Evolutionary conservation across 108 stramenopile species (phyloP), one percentile per base, ranked within the genome.

Genomic region (Conticribra guillardii): DNA sequence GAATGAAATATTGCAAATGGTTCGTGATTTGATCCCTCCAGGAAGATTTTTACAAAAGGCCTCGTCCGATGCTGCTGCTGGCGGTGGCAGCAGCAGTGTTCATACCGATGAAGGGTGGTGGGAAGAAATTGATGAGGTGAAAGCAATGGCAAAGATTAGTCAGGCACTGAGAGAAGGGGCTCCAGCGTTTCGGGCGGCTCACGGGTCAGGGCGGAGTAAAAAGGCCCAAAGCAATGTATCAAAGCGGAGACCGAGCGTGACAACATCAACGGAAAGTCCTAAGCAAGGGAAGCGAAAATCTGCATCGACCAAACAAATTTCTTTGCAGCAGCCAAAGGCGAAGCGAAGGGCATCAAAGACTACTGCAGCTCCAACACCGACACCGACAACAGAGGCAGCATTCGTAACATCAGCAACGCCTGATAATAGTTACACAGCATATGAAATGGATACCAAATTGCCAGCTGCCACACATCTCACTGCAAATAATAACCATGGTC

Each of bases 101-200:
- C 14, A 37, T 41, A 21, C 24, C 37, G 51, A 54, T 0, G 29
- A 26, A 33, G 80, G 77, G 19, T 87, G 74, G 75, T 94, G 93
- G 93, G 64, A 88, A 1, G 90, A 91, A 70, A 74, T 91, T 33
- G 85, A 87, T 50, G 82, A 88, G 34, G 52, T 50, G 0, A 87
- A 84, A 45, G 85, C 89, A 34, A 66, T 94, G 70, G 87, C 90
- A 7, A 94, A 94, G 59, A 90, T 84, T 7, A 86, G 83, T 57
- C 93, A 94, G 59, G 90, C 90, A 14, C 57, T 94, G n/a, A 68
- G 93, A 54, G 93, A 94, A 75, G 93, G 62, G 21, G 62, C 62
- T 15, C 62, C 62, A 19, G 47, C 26, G 0, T 63, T 50, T 44
- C 62, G 62, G 21, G 62, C 62, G 24, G 8, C 29, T 23, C 62